These are phyloP conservation scores for Phytophthora podocarpi DNA, from an alignment of 352 stramenopile genomes.

Conservation along the genomic window DNA sequence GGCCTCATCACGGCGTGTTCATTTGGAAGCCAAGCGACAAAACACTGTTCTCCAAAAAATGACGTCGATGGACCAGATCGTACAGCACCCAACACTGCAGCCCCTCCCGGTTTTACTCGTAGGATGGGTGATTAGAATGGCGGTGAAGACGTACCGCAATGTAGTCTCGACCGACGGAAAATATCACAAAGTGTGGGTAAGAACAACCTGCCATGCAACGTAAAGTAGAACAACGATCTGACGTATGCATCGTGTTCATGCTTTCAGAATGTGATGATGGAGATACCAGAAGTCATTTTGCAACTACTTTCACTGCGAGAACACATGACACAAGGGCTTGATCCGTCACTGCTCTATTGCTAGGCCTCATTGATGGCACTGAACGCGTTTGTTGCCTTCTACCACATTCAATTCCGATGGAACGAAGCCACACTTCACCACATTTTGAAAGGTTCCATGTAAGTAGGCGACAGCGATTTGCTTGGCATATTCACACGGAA, in stretches of 20 bases:
- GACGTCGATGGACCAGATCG: too few species aligned
- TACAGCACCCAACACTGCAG: background rate
- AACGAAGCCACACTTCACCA: slow-evolving; percentile 32
- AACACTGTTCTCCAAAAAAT: too few species aligned
- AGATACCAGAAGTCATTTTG: slow-evolving; percentile 38
- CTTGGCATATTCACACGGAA: too few species aligned
- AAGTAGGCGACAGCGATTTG: slow-evolving; percentile 1
- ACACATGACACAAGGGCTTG: slow-evolving; percentile 34
- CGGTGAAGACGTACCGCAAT: slow-evolving; percentile 4
- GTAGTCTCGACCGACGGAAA: slow-evolving; percentile 24
- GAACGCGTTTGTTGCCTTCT: slow-evolving; percentile 46
- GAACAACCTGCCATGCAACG: too few species aligned
- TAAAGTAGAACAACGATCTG: too few species aligned
- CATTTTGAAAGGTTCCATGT: slow-evolving; percentile 47
- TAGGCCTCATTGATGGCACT: slow-evolving; percentile 47
- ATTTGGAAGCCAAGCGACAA: slow-evolving; percentile 1
- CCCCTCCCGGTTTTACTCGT: background rate
- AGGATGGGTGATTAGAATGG: background rate
- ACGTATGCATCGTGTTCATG: too few species aligned
- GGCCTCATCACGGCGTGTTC: slow-evolving; percentile 6
- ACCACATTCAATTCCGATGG: slow-evolving; percentile 42
- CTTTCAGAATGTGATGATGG: slow-evolving; percentile 35
- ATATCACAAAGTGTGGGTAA: slow-evolving; percentile 37
- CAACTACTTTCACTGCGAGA: slow-evolving; percentile 30
- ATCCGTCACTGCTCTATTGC: slow-evolving; percentile 26